These are phyloP conservation scores for Tetracentron sinense DNA, from an alignment of 164 flowering plant genomes.

Conservation along the genomic window DNA sequence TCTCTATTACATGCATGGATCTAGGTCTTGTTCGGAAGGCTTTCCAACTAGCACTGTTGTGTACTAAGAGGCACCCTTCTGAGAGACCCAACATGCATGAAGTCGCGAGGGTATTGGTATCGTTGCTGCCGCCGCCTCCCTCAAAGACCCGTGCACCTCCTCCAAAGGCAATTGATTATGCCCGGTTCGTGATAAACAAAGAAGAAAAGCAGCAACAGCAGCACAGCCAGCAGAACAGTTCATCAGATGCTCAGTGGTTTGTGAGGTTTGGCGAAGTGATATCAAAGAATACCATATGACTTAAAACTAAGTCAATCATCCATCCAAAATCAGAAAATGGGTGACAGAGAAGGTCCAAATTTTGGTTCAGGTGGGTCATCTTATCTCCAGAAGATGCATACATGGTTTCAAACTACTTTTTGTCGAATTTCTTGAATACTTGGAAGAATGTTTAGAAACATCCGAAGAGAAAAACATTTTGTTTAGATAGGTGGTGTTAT, in stretches of 20 bases:
- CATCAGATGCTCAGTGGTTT: constrained; percentile 83
- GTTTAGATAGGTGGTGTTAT: too few species aligned
- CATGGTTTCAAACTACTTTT: not conserved
- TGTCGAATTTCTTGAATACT: too few species aligned
- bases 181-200: constrained; percentile 34
- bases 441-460: too few species aligned
- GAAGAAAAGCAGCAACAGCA: constrained; percentile 18
- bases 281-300: constrained; percentile 53
- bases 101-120: constrained; percentile 61
- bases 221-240: constrained; percentile 27
- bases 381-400: not conserved
- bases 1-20: constrained; percentile 85
- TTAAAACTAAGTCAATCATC: too few species aligned
- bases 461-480: too few species aligned
- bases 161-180: constrained; percentile 43
- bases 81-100: constrained; percentile 93
- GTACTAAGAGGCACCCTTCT: constrained; percentile 62
- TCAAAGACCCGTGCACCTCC: constrained; percentile 29
- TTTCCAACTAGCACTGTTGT: constrained; percentile 82
- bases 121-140: constrained; percentile 56
- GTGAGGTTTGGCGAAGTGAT: constrained; percentile 68
- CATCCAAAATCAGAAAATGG: not conserved
- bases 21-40: constrained; percentile 56
- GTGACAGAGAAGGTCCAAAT: not conserved
- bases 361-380: constrained; percentile 5